These are phyloP conservation scores for Zea luxurians DNA, from an alignment of 176 grass and related monocot species.

Conservation along the genomic window DNA sequence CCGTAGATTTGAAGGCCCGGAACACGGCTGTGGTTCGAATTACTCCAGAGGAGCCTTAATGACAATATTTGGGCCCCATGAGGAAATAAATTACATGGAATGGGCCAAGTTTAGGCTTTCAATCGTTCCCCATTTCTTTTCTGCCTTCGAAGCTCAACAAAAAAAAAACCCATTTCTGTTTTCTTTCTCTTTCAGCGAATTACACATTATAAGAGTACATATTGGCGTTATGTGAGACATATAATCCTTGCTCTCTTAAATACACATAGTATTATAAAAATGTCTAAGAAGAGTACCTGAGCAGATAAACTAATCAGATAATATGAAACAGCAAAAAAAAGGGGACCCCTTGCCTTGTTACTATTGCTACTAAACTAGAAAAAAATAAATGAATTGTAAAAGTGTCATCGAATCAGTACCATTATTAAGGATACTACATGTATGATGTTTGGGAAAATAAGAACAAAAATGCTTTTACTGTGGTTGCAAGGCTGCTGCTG, in stretches of 20 bases:
- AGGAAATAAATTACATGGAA: background rate
- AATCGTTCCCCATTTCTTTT: background rate
- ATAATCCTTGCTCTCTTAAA: background rate
- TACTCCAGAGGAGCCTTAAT: background rate
- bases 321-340: background rate
- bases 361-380: background rate
- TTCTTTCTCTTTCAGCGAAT: background rate
- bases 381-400: background rate
- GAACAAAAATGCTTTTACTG: background rate
- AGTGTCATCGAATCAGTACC: background rate
- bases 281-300: too few species aligned
- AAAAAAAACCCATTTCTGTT: too few species aligned
- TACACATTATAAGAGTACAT: background rate
- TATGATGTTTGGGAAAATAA: background rate
- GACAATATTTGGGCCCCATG: background rate
- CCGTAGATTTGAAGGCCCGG: too few species aligned
- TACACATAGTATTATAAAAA: background rate
- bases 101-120: background rate
- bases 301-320: background rate
- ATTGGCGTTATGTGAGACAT: background rate
- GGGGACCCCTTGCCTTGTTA: background rate
- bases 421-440: background rate
- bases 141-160: background rate
- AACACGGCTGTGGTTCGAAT: background rate
- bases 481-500: background rate